Evolutionary conservation across 164 flowering plant genomes (phyloP).

Genomic region (Sedum album): DNA sequence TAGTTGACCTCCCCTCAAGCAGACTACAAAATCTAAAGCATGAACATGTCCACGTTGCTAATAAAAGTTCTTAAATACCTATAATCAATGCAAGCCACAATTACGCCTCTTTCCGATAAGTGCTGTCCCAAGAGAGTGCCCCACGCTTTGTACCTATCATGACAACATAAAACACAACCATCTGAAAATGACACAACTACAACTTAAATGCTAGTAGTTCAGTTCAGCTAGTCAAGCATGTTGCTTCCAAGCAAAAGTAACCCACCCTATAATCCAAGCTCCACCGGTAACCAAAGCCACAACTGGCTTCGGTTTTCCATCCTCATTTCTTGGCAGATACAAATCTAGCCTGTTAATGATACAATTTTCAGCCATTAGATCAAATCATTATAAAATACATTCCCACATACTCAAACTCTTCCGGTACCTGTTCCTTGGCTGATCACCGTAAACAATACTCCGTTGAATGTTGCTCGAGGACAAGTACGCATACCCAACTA

Average conservation of each 20-base stretch:
- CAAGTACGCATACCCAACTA: conserved; percentile 87
- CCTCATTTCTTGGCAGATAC: conserved; percentile 51
- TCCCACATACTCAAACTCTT: background rate
- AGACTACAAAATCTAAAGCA: background rate
- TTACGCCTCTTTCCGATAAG: conserved; percentile 74
- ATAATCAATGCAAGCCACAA: conserved; percentile 96
- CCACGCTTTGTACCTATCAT: conserved; percentile 89
- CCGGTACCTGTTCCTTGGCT: conserved; percentile 74
- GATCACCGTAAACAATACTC: conserved; percentile 81
- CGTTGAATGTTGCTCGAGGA: conserved; percentile 70
- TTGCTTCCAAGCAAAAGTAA: background rate
- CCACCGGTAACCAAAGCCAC: conserved; percentile 98
- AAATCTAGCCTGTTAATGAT: conserved; percentile 64
- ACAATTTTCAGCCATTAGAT: background rate
- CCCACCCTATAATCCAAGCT: conserved; percentile 99
- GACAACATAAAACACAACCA: conserved; percentile 7
- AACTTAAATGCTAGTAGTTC: background rate
- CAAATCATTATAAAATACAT: background rate
- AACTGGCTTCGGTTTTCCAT: conserved; percentile 68
- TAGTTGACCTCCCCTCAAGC: background rate
- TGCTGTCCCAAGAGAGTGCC: conserved; percentile 85
- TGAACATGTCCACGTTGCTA: too few species aligned
- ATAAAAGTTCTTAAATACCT: conserved; percentile 32
- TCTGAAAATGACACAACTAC: background rate
- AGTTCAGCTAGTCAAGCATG: background rate